These are phyloP conservation scores for Boletus subcaerulescens DNA, from an alignment of 768 basidiomycete genomes.

Conservation along the genomic window DNA sequence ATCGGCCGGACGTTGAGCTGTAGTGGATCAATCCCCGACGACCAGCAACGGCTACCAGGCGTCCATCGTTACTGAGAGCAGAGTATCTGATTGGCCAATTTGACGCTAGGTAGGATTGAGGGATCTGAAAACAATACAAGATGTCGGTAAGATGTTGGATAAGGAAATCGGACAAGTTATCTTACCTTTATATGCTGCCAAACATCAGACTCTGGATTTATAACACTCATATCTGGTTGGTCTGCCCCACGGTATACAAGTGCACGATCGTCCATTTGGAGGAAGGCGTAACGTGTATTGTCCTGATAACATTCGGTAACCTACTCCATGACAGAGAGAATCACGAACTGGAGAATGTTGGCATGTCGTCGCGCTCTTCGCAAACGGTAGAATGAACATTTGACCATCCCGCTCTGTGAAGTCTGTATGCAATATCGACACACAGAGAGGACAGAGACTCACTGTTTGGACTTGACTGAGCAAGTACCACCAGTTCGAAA, in stretches of 20 bases:
- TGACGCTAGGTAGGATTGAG: slow-evolving; percentile 78
- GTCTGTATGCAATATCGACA: background rate
- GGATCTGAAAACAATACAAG: slow-evolving; percentile 55
- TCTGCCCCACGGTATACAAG: slow-evolving; percentile 94
- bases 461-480: slow-evolving; percentile 54
- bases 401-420: slow-evolving; percentile 59
- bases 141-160: background rate
- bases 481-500: slow-evolving; percentile 79
- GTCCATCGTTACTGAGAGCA: slow-evolving; percentile 84
- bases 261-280: slow-evolving; percentile 93
- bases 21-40: slow-evolving; percentile 90
- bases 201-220: slow-evolving; percentile 96
- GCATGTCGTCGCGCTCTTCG: slow-evolving; percentile 89
- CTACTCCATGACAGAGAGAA: background rate
- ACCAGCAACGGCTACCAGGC: slow-evolving; percentile 90
- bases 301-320: slow-evolving; percentile 51
- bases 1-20: slow-evolving; percentile 89
- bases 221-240: slow-evolving; percentile 97
- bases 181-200: slow-evolving; percentile 94
- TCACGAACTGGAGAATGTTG: slow-evolving; percentile 83
- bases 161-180: slow-evolving; percentile 1
- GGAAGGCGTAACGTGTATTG: slow-evolving; percentile 92
- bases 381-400: slow-evolving; percentile 85
- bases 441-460: slow-evolving; percentile 14
- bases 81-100: slow-evolving; percentile 97